A percentile compares a stretch with the other conserved stretches of the same genome.
Evolutionary conservation across 1,284 basidiomycete species (phyloP).

Genomic region (Leccinum angustisporum): DNA sequence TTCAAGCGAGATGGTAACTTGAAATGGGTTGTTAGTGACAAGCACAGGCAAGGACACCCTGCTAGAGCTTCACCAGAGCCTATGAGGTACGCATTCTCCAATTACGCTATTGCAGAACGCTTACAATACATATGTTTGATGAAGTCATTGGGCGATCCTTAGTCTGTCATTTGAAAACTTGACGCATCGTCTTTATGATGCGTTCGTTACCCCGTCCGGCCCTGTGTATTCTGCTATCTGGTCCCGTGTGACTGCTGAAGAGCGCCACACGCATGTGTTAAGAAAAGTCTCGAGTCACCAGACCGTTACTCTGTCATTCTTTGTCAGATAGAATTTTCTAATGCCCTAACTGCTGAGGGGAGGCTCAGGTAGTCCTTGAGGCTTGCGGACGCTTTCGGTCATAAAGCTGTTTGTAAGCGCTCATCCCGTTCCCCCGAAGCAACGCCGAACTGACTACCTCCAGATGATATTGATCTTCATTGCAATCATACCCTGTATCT

Average conservation of each 20-base stretch:
- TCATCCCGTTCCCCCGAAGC: not conserved
- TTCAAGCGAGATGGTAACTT: too few species aligned
- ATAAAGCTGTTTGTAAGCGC: constrained; percentile 61
- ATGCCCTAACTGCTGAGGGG: constrained; percentile 34
- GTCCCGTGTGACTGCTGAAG: constrained; percentile 28
- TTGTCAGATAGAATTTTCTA: constrained; percentile 50
- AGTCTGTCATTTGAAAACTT: constrained; percentile 46
- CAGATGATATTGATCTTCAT: constrained; percentile 73
- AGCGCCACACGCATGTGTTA: too few species aligned
- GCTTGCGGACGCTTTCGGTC: constrained; percentile 68
- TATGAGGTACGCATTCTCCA: constrained; percentile 31
- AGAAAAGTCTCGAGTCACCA: too few species aligned
- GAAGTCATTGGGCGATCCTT: constrained; percentile 32
- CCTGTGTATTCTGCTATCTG: constrained; percentile 38
- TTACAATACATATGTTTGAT: constrained; percentile 8
- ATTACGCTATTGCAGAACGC: not conserved
- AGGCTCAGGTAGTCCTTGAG: too few species aligned
- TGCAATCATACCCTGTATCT: constrained; percentile 62
- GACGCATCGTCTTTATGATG: constrained; percentile 46
- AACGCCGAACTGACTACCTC: constrained; percentile 13
- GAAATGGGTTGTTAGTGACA: too few species aligned
- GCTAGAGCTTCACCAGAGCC: constrained; percentile 58
- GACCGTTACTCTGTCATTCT: constrained; percentile 60
- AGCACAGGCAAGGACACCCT: constrained; percentile 32
- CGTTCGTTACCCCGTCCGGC: constrained; percentile 43